Evolutionary conservation across 805 yeast genomes (phyloP).

Genomic region (Ogataea paradorogensis): DNA sequence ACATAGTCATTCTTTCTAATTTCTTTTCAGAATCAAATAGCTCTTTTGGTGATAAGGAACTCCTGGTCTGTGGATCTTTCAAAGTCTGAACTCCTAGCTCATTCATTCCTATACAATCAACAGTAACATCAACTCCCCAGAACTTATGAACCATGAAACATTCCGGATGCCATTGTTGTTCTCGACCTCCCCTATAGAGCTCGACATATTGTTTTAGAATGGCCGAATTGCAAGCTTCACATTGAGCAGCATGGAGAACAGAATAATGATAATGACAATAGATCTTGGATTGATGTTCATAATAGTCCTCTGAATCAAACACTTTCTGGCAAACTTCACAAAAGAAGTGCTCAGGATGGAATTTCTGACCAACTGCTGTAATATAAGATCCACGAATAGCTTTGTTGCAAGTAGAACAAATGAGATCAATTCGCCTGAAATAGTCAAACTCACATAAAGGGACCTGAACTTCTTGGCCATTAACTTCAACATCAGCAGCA

Average conservation of each 20-base stretch:
- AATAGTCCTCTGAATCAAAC: conserved; percentile 90
- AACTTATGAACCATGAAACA: conserved; percentile 97
- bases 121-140: conserved; percentile 83
- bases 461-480: conserved; percentile 39
- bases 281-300: conserved; percentile 77
- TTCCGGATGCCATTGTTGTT: conserved; percentile 98
- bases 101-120: conserved; percentile 53
- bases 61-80: conserved; percentile 3
- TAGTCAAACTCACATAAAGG: conserved; percentile 91
- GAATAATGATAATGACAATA: conserved; percentile 93
- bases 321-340: conserved; percentile 83
- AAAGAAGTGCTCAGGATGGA: conserved; percentile 92
- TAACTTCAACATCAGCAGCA: conserved; percentile 56
- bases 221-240: conserved; percentile 91
- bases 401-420: conserved; percentile 82
- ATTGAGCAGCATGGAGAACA: conserved; percentile 76
- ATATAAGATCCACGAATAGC: conserved; percentile 92
- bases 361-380: conserved; percentile 87
- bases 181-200: conserved; percentile 82
- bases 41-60: conserved; percentile 41
- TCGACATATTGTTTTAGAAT: conserved; percentile 94
- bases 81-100: conserved; percentile 14
- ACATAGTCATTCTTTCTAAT: conserved; percentile 54
- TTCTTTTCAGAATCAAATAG: conserved; percentile 58
- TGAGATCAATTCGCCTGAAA: conserved; percentile 75